Evolutionary conservation across 2,329 filamentous ascomycete species (phyloP).

Genomic region (Scytalidium lignicola): DNA sequence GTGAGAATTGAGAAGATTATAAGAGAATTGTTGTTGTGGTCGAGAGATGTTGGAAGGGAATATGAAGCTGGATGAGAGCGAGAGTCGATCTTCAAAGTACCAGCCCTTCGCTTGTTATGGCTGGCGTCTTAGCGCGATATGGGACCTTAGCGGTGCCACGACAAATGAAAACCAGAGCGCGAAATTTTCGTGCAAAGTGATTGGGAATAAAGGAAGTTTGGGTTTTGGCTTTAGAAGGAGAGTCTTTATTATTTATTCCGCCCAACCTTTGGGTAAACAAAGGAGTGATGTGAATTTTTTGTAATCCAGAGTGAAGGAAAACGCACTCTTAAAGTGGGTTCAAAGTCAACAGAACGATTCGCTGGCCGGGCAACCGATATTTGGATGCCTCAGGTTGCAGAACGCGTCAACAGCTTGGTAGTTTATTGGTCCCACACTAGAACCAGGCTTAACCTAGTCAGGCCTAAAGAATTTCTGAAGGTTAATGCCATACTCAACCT

Average conservation of each 20-base stretch:
- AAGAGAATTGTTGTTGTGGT: slow-evolving; percentile 27
- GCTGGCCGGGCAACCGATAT: background rate
- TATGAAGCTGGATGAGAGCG: slow-evolving; percentile 19
- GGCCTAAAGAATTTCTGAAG: background rate
- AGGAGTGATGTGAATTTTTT: background rate
- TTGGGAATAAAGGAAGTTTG: background rate
- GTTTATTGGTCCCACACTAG: background rate
- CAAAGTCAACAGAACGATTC: background rate
- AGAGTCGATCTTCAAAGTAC: slow-evolving; percentile 5
- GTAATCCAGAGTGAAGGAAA: background rate
- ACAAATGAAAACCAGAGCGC: slow-evolving; percentile 8
- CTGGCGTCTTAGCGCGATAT: slow-evolving; percentile 14
- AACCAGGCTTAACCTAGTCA: background rate
- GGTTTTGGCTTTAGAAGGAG: background rate
- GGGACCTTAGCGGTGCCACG: slow-evolving; percentile 5
- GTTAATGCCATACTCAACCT: background rate
- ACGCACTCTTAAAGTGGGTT: background rate
- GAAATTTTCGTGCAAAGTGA: slow-evolving; percentile 6
- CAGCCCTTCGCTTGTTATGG: slow-evolving; percentile 18
- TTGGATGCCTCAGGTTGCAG: background rate
- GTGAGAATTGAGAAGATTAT: slow-evolving; percentile 23
- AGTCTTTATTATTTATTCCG: background rate
- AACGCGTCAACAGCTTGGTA: background rate
- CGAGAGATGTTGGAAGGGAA: slow-evolving; percentile 19
- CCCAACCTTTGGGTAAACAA: background rate